These are phyloP conservation scores for Pseudonectria foliicola DNA, from an alignment of 2,329 filamentous ascomycete species.

Conservation along the genomic window DNA sequence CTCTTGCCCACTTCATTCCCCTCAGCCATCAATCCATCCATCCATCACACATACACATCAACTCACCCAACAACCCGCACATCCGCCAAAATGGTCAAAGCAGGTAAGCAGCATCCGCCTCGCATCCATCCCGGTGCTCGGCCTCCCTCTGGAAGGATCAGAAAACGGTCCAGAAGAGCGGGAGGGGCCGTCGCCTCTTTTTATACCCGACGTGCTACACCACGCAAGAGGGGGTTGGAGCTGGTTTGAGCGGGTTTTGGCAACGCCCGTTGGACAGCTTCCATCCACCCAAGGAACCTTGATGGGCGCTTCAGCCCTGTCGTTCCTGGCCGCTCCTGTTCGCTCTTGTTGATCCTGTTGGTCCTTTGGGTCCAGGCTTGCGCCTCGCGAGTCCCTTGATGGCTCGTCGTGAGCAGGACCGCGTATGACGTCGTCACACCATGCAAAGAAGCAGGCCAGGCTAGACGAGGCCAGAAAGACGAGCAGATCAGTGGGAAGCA, in stretches of 20 bases:
- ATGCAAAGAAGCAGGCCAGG: no score
- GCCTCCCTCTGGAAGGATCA: conserved; percentile 2
- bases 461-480: no score
- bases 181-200: conserved; percentile 13
- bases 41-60: conserved; percentile 14
- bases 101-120: conserved; percentile 61
- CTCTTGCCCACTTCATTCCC: conserved; percentile 13
- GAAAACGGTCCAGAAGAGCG: neutral
- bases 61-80: conserved; percentile 21
- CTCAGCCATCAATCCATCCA: conserved; percentile 12
- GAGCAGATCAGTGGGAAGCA: no score
- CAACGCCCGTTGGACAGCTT: conserved; percentile 18
- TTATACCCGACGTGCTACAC: conserved; percentile 16
- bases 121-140: conserved; percentile 4
- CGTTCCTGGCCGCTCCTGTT: no score
- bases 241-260: conserved; percentile 54
- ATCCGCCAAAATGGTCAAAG: conserved; percentile 93
- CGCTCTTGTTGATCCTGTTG: no score
- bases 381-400: conserved; percentile 27
- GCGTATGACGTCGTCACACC: neutral
- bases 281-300: conserved; percentile 30
- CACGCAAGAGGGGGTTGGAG: conserved; percentile 31
- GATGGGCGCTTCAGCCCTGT: conserved; percentile 32
- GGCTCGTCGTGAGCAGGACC: conserved; percentile 7
- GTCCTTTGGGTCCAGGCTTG: conserved; percentile 5